These are phyloP conservation scores for Colletotrichum orchidophilum DNA, from an alignment of 2,329 filamentous ascomycete genomes.

Conservation along the genomic window DNA sequence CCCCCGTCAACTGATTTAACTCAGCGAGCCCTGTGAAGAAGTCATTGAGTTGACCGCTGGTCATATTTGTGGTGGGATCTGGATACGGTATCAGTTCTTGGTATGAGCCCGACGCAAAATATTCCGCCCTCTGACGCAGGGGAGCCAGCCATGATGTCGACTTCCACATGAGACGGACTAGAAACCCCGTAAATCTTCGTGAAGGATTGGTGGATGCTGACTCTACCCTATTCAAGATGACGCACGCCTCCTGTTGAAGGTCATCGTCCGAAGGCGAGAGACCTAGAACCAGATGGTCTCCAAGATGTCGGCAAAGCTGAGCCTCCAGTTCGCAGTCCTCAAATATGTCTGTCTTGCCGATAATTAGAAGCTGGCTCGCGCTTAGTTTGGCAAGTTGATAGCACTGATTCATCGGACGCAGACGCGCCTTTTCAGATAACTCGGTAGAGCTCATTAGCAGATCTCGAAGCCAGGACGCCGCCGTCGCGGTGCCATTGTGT, in stretches of 20 bases:
- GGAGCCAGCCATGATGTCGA: slow-evolving; percentile 20
- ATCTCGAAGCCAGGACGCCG: slow-evolving; percentile 41
- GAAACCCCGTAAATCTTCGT: slow-evolving; percentile 15
- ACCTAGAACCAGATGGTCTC: slow-evolving; percentile 13
- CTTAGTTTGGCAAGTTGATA: slow-evolving; percentile 34
- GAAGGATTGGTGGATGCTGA: slow-evolving; percentile 24
- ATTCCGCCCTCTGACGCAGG: slow-evolving; percentile 3
- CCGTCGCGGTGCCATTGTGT: neutral
- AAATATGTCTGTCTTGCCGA: slow-evolving; percentile 40
- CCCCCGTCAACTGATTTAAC: neutral
- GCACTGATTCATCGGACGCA: slow-evolving; percentile 37
- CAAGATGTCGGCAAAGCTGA: slow-evolving; percentile 20
- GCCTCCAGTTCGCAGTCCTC: slow-evolving; percentile 41
- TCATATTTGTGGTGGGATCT: neutral
- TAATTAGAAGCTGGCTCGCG: slow-evolving; percentile 38
- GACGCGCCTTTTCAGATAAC: slow-evolving; percentile 32
- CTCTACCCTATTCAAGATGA: slow-evolving; percentile 27
- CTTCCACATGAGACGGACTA: slow-evolving; percentile 10
- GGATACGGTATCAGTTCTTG: neutral
- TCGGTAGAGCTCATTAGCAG: slow-evolving; percentile 35
- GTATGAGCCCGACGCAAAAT: neutral
- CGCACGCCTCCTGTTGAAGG: slow-evolving; percentile 35
- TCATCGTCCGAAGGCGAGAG: slow-evolving; percentile 28
- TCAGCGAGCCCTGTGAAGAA: neutral
- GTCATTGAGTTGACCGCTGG: neutral